Conservation (phyloP, 495 filamentous ascomycete species). For the Penicillium roqueforti region DNA sequence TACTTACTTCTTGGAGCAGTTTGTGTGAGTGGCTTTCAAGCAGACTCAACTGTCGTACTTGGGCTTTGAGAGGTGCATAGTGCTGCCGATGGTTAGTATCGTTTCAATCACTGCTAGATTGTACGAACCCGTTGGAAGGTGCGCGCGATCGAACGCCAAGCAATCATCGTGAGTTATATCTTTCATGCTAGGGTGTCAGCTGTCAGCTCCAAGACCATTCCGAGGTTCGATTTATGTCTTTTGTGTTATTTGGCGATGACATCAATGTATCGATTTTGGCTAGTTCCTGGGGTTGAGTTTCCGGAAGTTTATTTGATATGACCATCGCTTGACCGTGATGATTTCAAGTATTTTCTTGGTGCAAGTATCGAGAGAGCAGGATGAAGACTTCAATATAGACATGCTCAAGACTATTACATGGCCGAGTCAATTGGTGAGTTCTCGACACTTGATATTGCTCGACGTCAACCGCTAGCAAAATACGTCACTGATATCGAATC, state of each 20-base stretch:
- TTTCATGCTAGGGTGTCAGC: background rate
- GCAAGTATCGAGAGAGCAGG: too few relatives aligned
- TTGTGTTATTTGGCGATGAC: background rate
- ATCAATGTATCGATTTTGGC: too few relatives aligned
- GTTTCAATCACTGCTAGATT: background rate
- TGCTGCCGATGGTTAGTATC: conserved; percentile 4
- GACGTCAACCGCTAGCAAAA: too few relatives aligned
- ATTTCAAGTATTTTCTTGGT: too few relatives aligned
- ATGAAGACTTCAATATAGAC: too few relatives aligned
- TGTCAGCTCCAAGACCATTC: too few relatives aligned
- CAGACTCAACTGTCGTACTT: conserved; percentile 22
- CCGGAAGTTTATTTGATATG: conserved; percentile 5
- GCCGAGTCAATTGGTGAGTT: too few relatives aligned
- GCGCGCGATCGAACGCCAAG: background rate
- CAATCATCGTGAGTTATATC: background rate
- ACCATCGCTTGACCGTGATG: background rate
- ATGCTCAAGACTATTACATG: too few relatives aligned
- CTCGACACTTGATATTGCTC: too few relatives aligned
- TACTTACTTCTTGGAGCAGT: conserved; percentile 24
- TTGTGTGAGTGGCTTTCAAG: conserved; percentile 29
- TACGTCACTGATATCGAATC: too few relatives aligned
- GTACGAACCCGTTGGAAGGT: background rate
- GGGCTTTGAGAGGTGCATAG: conserved; percentile 7
- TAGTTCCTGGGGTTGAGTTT: conserved; percentile 7
- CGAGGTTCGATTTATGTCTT: background rate